Base-by-base conservation (phyloP, 331 rosid species). In the Cydonia oblonga region DNA sequence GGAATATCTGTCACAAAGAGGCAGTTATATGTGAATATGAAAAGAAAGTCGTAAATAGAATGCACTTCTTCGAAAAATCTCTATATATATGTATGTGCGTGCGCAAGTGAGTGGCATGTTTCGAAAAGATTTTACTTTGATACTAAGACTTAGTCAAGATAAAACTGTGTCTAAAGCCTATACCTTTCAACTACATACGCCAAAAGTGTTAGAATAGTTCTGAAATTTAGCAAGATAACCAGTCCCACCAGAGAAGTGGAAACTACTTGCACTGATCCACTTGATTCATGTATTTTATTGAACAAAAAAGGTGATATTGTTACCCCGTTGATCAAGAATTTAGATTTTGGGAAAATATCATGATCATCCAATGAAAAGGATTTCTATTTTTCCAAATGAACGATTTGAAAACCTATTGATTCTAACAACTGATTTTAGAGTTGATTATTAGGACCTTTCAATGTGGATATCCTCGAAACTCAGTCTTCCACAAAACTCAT, bases 1-100 rank as follows among this genome's bases (percentile, higher is more conserved):
- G 20, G 96, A 89, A 78, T 93, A 93, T 89, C 98, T 89, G 79
- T 64, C 77, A 68, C 57, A 83, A 84, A 64, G 74, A 67, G 70
- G 33, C 68, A 62, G 22, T 29, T 35, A 29, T 38, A 75, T 18
- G 9, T 49, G 26, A 22, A 61, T 12, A 30, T 32, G 9, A 44
- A 40, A 9, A 4, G 52, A 12, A 60, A 67, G 46, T 5, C 40
- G 46, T 44, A 46, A 22, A 61, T 4, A 3, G n/a, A 54, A 75
- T 63, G 10, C 58, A 69, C 61, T 10, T 7, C 49, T 33, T 9
- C 68, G 26, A 16, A 20, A 29, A 20, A 38, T 69, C 30, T 69
- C 64, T 53, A 46, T 5, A 49, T 5, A 49, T 1, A 25, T 6
- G 40, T 49, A 26, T 3, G 13, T 14, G 20, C 8, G 5, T 6